Evolutionary conservation across 768 basidiomycete genomes (phyloP), one percentile per base, ranked within the genome.

Genomic region (Tremella fuciformis): DNA sequence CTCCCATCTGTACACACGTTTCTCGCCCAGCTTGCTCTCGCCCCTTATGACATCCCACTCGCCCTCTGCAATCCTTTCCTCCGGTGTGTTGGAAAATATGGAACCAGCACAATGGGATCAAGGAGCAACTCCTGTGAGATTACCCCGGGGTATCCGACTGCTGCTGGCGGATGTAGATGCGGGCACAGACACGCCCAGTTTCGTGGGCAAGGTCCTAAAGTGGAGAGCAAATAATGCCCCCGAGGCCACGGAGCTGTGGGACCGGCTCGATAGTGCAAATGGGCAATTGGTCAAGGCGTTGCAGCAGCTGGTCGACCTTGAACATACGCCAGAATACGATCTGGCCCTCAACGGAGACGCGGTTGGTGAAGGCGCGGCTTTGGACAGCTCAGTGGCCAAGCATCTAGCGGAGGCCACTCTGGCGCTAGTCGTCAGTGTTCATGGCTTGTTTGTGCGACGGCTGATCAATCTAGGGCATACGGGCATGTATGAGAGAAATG

Each of bases 91-190:
- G 11, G 22, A 39, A 15, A 13, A 25, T 1, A 52, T 73, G 4
- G 52, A 59, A 6, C 47, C 65, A 1, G 66, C 74, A 1, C 81
- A 80, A 55, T 96, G 93, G 93, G 86, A 91, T 66, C 84, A 87
- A 65, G 75, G 70, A 29, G 82, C 87, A 13, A 78, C 80, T 55
- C 83, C 85, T 0, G 90, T 96, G 75, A 82, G 83, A 53, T 85
- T 99, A 34, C 96, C 96, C 2, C 89, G 89, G 0, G 78, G 85
- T 51, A 86, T 88, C 19, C 81, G 89, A 55, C 82, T 99, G 37
- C 83, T 98, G 78, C 82, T 99, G 19, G 96, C 93, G 22, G 96
- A 99, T 72, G 91, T 98, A 15, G 89, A 96, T 68, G 91, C 89
- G 8, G 96, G 96, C 9, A 93, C 89, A 65, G 89, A 97, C 69